These are phyloP conservation scores for Berberis thunbergii DNA, from an alignment of 164 flowering plant genomes.

Conservation along the genomic window DNA sequence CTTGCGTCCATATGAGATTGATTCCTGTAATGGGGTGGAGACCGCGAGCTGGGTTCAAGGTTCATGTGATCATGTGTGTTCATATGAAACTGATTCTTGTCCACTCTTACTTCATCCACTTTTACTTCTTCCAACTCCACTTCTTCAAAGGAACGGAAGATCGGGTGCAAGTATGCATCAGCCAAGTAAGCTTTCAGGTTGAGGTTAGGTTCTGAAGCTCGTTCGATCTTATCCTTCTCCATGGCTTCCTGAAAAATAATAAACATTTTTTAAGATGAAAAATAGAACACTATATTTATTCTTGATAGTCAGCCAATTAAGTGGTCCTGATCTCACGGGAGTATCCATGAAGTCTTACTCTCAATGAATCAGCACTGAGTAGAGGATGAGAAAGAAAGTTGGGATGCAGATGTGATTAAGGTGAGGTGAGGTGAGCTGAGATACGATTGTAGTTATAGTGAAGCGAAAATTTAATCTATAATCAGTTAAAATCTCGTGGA, in stretches of 20 bases:
- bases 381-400: too few species aligned
- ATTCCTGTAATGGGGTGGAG: constrained; percentile 41
- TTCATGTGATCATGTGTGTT: constrained; percentile 15
- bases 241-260: constrained; percentile 70
- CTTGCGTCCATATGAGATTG: constrained; percentile 14
- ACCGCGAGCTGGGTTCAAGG: constrained; percentile 37
- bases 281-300: too few species aligned
- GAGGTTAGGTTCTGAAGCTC: constrained; percentile 42
- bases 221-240: constrained; percentile 68
- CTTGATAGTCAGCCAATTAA: too few species aligned
- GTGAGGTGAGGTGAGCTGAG: too few species aligned
- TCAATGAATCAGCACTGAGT: too few species aligned
- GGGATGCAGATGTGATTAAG: too few species aligned
- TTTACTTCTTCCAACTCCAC: constrained; percentile 51
- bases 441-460: too few species aligned
- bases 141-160: constrained; percentile 65
- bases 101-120: constrained; percentile 50
- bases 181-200: constrained; percentile 61
- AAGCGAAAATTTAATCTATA: too few species aligned
- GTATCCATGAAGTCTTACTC: too few species aligned
- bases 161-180: constrained; percentile 93
- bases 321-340: too few species aligned
- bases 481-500: too few species aligned
- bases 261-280: background rate
- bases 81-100: constrained; percentile 39